Percentiles rank a stretch among this genome's conserved stretches.
Evolutionary conservation across 2,329 filamentous ascomycete species (phyloP).

Genomic region (Epichloe elymi): DNA sequence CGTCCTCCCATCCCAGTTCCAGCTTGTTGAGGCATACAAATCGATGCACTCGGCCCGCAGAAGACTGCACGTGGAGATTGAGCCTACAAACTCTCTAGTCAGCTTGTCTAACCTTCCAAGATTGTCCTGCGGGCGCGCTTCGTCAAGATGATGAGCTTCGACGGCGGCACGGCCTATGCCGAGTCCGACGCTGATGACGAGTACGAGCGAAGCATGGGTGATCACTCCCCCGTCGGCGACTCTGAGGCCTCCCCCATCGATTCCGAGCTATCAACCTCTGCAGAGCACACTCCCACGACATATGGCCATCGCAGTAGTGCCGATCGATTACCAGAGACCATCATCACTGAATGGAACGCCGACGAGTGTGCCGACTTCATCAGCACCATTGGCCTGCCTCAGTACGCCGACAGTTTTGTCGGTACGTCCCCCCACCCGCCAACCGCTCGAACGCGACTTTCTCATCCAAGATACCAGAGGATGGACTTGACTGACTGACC

Average conservation of each 20-base stretch:
- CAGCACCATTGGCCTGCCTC: constrained; percentile 60
- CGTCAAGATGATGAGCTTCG: constrained; percentile 41
- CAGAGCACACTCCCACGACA: constrained; percentile 68
- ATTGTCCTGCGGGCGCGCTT: background rate
- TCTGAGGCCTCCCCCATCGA: constrained; percentile 56
- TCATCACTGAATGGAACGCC: constrained; percentile 68
- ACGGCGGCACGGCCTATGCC: constrained; percentile 56
- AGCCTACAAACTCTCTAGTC: background rate
- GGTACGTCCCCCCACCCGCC: constrained; percentile 41
- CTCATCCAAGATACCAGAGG: background rate
- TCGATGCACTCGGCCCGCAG: background rate
- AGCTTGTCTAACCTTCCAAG: background rate
- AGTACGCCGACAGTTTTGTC: constrained; percentile 73
- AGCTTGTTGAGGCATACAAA: background rate
- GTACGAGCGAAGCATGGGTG: constrained; percentile 60
- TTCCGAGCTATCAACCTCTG: constrained; percentile 54
- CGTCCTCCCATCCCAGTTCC: background rate
- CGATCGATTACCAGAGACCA: constrained; percentile 57
- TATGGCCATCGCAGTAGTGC: constrained; percentile 54
- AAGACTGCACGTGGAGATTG: background rate
- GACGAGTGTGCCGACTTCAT: constrained; percentile 90
- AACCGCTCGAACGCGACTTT: background rate
- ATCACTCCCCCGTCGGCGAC: constrained; percentile 52
- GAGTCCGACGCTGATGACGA: constrained; percentile 75
- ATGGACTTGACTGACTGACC: constrained; percentile 7